phyloP scores from a whole-genome alignment of 176 grass and related monocot genomes.

The Saccharum spontaneum region DNA sequence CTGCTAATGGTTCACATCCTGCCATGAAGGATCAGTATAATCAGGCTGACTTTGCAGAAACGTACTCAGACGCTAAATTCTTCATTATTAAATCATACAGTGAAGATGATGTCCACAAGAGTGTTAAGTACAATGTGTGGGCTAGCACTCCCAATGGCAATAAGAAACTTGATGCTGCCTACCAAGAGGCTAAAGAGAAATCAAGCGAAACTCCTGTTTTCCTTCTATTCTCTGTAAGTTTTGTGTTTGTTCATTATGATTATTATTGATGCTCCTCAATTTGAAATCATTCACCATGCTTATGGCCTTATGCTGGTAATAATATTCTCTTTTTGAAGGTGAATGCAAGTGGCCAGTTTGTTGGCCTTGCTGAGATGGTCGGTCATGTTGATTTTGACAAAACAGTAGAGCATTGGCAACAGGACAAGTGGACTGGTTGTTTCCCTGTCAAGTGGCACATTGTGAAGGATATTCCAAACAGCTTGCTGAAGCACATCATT shows the following conservation, averaged over 20 bases:
- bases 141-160: slow-evolving; percentile 91
- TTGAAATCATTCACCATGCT: background rate
- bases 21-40: slow-evolving; percentile 69
- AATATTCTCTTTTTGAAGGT: slow-evolving; percentile 41
- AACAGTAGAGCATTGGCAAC: slow-evolving; percentile 89
- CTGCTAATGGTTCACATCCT: slow-evolving; percentile 25
- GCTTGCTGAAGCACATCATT: slow-evolving; percentile 77
- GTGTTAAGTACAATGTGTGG: slow-evolving; percentile 91
- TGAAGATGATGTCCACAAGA: slow-evolving; percentile 93
- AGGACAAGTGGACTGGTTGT: slow-evolving; percentile 91
- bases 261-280: background rate
- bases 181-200: slow-evolving; percentile 75
- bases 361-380: slow-evolving; percentile 80
- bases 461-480: slow-evolving; percentile 96
- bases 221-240: slow-evolving; percentile 92
- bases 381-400: slow-evolving; percentile 86
- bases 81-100: slow-evolving; percentile 96
- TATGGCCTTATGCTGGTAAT: background rate
- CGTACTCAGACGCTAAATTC: slow-evolving; percentile 73
- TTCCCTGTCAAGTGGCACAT: slow-evolving; percentile 98
- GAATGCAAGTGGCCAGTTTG: slow-evolving; percentile 86
- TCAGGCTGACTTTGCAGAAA: slow-evolving; percentile 59
- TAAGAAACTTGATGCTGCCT: slow-evolving; percentile 84
- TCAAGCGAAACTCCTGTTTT: slow-evolving; percentile 58
- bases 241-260: background rate